Percentiles rank a stretch among this genome's conserved stretches.
These are phyloP conservation scores for Saussurea involucrata DNA, from an alignment of 129 eudicot species.

Conservation along the genomic window DNA sequence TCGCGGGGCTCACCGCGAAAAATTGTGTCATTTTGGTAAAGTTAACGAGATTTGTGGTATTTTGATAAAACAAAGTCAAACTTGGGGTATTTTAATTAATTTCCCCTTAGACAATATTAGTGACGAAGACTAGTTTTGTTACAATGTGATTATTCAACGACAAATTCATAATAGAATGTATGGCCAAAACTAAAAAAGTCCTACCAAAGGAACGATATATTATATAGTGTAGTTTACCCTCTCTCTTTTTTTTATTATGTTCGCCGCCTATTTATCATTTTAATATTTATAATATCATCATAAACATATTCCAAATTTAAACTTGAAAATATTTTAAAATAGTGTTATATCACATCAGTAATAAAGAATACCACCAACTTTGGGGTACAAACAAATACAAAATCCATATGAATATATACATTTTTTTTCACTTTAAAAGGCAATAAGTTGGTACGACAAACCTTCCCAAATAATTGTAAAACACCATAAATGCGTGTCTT, in stretches of 20 bases:
- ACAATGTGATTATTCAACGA: too few species aligned
- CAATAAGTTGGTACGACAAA: slow-evolving; percentile 3
- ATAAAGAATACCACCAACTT: slow-evolving; percentile 24
- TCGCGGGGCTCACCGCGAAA: too few species aligned
- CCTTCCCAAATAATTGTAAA: slow-evolving; percentile 6
- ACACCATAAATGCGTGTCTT: not conserved
- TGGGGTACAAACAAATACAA: slow-evolving; percentile 18
- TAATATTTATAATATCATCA: not conserved
- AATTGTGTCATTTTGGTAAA: too few species aligned
- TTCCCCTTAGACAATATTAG: not conserved
- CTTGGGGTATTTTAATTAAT: too few species aligned
- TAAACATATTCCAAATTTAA: not conserved
- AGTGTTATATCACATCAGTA: slow-evolving; percentile 16
- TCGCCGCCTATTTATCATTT: not conserved
- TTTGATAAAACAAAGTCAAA: too few species aligned
- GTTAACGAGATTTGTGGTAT: too few species aligned
- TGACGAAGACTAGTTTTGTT: too few species aligned
- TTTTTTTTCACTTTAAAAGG: slow-evolving; percentile 17
- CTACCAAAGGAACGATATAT: not conserved
- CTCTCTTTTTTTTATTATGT: not conserved
- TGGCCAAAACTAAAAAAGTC: not conserved
- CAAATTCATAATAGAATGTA: not conserved
- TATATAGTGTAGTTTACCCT: not conserved
- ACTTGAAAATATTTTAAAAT: not conserved
- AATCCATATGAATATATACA: slow-evolving; percentile 11